Percentiles rank a stretch among this genome's conserved stretches.
Conservation (phyloP, 148 eudicot species). For the Amaranthus hypochondriacus region DNA sequence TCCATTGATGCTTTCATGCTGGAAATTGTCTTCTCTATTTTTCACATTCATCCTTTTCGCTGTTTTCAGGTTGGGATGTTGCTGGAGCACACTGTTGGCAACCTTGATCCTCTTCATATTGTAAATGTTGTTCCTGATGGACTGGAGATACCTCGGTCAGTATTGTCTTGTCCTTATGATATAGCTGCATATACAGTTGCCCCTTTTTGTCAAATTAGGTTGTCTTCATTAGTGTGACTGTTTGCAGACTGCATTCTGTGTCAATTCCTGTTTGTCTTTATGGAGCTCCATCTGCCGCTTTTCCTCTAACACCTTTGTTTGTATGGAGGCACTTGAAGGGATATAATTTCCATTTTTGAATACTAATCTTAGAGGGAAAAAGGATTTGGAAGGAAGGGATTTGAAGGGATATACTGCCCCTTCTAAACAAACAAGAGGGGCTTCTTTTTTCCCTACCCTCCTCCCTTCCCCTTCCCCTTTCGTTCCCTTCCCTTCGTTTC, state of each 20-base stretch:
- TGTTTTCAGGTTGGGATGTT: slow-evolving; percentile 74
- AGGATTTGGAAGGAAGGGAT: too few species aligned
- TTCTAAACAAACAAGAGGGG: too few species aligned
- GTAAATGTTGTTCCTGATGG: slow-evolving; percentile 94
- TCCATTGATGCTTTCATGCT: background rate
- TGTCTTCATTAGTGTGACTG: background rate
- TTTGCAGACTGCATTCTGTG: background rate
- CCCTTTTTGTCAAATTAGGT: background rate
- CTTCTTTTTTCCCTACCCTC: too few species aligned
- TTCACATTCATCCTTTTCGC: slow-evolving; percentile 4
- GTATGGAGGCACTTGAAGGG: too few species aligned
- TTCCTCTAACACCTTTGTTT: background rate
- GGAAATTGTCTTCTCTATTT: background rate
- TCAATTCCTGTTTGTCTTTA: background rate
- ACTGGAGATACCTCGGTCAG: slow-evolving; percentile 92
- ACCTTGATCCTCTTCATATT: slow-evolving; percentile 90
- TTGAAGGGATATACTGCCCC: too few species aligned
- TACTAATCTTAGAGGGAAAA: too few species aligned
- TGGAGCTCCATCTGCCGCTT: background rate
- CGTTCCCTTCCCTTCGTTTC: too few species aligned
- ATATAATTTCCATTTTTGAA: too few species aligned
- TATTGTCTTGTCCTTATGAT: slow-evolving; percentile 2
- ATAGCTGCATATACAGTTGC: background rate
- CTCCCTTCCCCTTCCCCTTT: too few species aligned
- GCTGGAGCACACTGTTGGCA: slow-evolving; percentile 95